Conservation (phyloP, 768 basidiomycete species). For the Leccinum uliginosum region DNA sequence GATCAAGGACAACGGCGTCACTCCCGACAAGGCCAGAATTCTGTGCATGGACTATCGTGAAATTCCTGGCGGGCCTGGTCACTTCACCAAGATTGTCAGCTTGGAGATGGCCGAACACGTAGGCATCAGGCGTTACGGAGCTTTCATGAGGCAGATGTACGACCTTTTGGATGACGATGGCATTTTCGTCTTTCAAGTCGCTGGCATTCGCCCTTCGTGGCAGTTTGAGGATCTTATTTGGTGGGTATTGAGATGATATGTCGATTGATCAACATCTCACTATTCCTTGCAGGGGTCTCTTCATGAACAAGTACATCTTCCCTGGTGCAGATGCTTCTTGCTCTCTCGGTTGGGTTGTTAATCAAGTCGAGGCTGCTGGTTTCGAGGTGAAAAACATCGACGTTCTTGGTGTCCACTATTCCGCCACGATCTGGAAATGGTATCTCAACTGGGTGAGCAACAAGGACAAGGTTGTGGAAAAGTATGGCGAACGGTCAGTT, state of each 20-base stretch:
- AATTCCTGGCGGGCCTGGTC: conserved; percentile 68
- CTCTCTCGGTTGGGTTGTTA: conserved; percentile 93
- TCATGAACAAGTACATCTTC: conserved; percentile 99
- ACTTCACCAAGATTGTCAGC: conserved; percentile 91
- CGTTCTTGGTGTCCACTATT: conserved; percentile 96
- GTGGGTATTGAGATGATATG: conserved; percentile 34
- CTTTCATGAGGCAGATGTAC: conserved; percentile 90
- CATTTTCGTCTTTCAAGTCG: conserved; percentile 94
- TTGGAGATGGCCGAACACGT: conserved; percentile 99
- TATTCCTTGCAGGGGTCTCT: conserved; percentile 64
- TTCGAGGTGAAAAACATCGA: conserved; percentile 97
- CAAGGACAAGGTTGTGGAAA: conserved; percentile 81
- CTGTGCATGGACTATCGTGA: conserved; percentile 92
- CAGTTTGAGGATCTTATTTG: conserved; percentile 98
- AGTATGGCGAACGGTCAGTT: conserved; percentile 75
- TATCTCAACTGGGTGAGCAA: conserved; percentile 97
- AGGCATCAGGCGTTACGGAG: conserved; percentile 85
- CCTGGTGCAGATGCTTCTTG: conserved; percentile 97
- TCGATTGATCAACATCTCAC: neutral
- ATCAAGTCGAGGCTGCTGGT: conserved; percentile 81
- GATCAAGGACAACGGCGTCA: conserved; percentile 72
- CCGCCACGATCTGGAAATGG: conserved; percentile 86
- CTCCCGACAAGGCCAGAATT: conserved; percentile 75
- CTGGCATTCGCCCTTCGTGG: conserved; percentile 93
- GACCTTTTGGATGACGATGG: conserved; percentile 93